Evolutionary conservation across 805 yeast species (phyloP).

Genomic region (Kuraishia capsulata): DNA sequence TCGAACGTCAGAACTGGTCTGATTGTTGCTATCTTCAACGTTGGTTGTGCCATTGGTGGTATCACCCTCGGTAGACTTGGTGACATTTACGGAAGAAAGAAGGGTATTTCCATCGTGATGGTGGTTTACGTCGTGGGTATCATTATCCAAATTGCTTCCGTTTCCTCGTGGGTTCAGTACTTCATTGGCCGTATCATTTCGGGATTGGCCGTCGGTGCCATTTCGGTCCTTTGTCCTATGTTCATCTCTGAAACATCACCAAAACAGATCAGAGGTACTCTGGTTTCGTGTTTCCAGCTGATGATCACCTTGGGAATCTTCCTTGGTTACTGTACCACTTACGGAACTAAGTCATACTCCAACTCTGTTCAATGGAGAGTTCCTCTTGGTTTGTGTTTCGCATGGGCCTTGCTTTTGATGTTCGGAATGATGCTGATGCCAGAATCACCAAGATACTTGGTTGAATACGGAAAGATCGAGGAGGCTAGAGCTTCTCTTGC

Average conservation of each 20-base stretch:
- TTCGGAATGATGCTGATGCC: conserved; percentile 55
- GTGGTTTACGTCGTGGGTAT: conserved; percentile 53
- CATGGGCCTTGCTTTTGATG: conserved; percentile 46
- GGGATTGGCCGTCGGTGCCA: conserved; percentile 48
- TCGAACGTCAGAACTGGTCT: conserved; percentile 50
- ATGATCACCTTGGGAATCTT: conserved; percentile 65
- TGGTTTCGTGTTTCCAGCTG: conserved; percentile 62
- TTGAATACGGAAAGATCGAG: conserved; percentile 41
- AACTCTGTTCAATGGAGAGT: conserved; percentile 60
- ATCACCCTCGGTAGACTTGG: conserved; percentile 45
- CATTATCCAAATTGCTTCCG: conserved; percentile 49
- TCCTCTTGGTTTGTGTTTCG: conserved; percentile 43
- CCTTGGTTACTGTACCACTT: conserved; percentile 59
- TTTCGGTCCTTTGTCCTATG: conserved; percentile 44
- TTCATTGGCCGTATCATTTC: conserved; percentile 53
- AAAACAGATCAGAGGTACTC: conserved; percentile 59
- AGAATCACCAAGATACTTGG: conserved; percentile 62
- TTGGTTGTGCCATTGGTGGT: conserved; percentile 72
- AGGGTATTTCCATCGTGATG: conserved; percentile 44
- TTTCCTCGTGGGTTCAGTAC: conserved; percentile 50
- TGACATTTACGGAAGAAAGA: conserved; percentile 53
- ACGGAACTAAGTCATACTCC: conserved; percentile 45
- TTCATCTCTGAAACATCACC: conserved; percentile 67
- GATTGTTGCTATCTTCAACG: conserved; percentile 60
- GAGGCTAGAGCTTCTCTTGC: conserved; percentile 46